Percentiles rank a stretch among this genome's conserved stretches.
phyloP scores from a whole-genome alignment of 306 rosid genomes.

The Mimosa pudica region DNA sequence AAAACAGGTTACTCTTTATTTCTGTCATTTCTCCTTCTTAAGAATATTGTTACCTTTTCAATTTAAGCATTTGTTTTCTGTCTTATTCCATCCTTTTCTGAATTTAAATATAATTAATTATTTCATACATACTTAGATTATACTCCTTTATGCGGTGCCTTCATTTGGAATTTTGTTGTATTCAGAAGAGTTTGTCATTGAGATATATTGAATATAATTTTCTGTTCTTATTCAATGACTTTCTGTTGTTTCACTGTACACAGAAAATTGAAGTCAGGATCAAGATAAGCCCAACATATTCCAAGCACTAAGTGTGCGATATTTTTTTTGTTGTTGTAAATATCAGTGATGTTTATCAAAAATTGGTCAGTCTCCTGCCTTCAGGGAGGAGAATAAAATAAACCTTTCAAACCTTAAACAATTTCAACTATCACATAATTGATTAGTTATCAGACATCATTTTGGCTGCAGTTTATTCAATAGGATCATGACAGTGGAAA shows the following conservation, averaged over 20 bases:
- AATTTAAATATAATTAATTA: slow-evolving; percentile 10
- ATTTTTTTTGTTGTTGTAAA: not conserved
- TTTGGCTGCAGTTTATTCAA: not conserved
- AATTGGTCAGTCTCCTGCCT: slow-evolving; percentile 4
- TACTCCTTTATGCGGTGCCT: slow-evolving; percentile 3
- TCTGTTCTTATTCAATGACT: slow-evolving; percentile 30
- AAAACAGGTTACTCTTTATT: slow-evolving; percentile 60
- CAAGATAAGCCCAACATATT: not conserved
- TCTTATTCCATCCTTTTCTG: slow-evolving; percentile 3
- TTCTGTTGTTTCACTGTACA: not conserved
- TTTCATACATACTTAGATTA: not conserved
- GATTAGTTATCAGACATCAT: not conserved
- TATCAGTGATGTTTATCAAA: not conserved
- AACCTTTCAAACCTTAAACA: not conserved
- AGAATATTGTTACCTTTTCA: slow-evolving; percentile 13
- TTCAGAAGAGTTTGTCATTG: not conserved
- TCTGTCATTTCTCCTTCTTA: not conserved
- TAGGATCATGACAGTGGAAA: not conserved
- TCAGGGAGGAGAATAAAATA: not conserved
- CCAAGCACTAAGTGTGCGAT: not conserved
- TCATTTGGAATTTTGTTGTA: slow-evolving; percentile 12
- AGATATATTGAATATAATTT: slow-evolving; percentile 6
- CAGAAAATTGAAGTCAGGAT: not conserved
- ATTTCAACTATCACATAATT: not conserved
- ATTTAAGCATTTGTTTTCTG: slow-evolving; percentile 10